Conservation (phyloP, 805 yeast genomes). For the Candida endomychidarum region DNA sequence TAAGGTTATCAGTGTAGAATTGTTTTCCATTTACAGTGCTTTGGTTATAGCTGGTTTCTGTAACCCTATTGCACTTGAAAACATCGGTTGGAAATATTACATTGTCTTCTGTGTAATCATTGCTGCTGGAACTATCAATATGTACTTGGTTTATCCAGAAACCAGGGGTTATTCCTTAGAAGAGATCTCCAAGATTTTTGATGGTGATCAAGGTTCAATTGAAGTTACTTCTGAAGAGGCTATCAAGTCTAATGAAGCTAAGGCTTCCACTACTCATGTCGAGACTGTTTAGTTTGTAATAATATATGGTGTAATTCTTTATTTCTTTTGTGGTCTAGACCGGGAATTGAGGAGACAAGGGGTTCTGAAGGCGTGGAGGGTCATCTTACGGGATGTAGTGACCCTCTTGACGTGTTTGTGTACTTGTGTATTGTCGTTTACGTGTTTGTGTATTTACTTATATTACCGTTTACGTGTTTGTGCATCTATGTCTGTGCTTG, state of each 20-base stretch:
- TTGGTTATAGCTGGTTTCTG: slow-evolving; percentile 18
- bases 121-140: slow-evolving; percentile 26
- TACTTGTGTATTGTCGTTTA: too few relatives aligned
- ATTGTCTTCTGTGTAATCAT: slow-evolving; percentile 29
- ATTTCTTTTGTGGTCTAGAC: too few relatives aligned
- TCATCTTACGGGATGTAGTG: too few relatives aligned
- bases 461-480: too few relatives aligned
- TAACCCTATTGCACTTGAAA: slow-evolving; percentile 20
- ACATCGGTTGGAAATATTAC: slow-evolving; percentile 21
- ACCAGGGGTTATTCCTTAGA: slow-evolving; percentile 34
- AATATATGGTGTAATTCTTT: slow-evolving; percentile 1
- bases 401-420: too few relatives aligned
- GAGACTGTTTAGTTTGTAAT: slow-evolving; percentile 1
- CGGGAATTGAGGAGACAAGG: too few relatives aligned
- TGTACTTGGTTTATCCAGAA: slow-evolving; percentile 27
- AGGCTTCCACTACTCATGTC: slow-evolving; percentile 8
- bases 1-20: slow-evolving; percentile 18
- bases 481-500: too few relatives aligned
- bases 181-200: slow-evolving; percentile 33
- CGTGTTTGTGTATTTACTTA: too few relatives aligned
- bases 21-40: slow-evolving; percentile 23
- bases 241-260: slow-evolving; percentile 7
- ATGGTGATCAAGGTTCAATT: slow-evolving; percentile 11
- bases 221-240: slow-evolving; percentile 11
- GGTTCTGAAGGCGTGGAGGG: too few relatives aligned